Evolutionary conservation across 345 rosid genomes (phyloP), one percentile per base, ranked within the genome.

Genomic region (Pugionium cornutum): DNA sequence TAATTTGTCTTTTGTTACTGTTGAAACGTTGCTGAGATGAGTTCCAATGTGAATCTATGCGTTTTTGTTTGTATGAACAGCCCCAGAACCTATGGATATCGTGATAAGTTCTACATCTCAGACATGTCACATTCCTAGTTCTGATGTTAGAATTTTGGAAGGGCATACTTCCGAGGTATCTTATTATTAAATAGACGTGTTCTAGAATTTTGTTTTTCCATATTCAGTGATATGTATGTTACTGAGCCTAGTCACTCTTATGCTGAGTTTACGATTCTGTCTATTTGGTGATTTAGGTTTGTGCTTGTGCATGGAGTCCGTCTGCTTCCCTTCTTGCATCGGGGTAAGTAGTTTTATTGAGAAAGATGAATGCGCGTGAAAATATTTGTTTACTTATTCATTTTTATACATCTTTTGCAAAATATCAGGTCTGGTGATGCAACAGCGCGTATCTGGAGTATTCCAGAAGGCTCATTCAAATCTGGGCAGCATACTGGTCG

Each of bases 261-360:
- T 53, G 4, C 26, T 40, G 7, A 71, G 27, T 40, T 55, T 32
- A 41, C 6, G 30, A 4, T 35, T 40, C 11, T 47, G 35, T 66
- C 59, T 47, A 31, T 56, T 57, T 42, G 25, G 50, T 39, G 40
- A 53, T 76, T 26, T 75, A 95, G 98, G 98, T 95, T 77, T 91
- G 99, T 75, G 96, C 96, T 29, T 89, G 99, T 66, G 98, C 99
- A 51, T 95, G 98, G 99, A 87, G 96, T 82, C 99, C 99, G 32
- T 76, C 94, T n/a, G 97, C 92, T 69, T 87, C 98, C 51, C 82
- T 95, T 78, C 96, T 95, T 83, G 99, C 99, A 32, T 95, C 99
- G 51, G 99, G 98, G 99, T 91, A 58, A 58, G 95, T 78, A 58
- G 36, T 66, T 77, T 55, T 49, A 58, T 64, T 47, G 45, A 5